phyloP scores from a whole-genome alignment of 2,329 filamentous ascomycete genomes.

The Beauveria caledonica region DNA sequence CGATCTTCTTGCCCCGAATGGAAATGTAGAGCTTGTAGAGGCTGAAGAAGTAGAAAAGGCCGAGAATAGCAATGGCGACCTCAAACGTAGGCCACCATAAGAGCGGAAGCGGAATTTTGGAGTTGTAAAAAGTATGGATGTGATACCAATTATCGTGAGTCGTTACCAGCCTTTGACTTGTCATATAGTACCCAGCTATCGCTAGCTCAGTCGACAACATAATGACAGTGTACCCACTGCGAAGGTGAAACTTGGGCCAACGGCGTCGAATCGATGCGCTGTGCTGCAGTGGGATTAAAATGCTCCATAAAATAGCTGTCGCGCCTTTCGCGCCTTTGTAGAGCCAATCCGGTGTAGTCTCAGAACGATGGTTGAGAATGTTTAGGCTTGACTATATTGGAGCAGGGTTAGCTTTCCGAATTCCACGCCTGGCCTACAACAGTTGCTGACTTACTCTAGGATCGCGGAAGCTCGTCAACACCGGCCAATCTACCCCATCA shows the following conservation, averaged over 20 bases:
- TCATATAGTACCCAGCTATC: not conserved
- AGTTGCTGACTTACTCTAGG: not conserved
- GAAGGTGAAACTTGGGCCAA: not conserved
- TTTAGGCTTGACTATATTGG: not conserved
- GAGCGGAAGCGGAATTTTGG: not conserved
- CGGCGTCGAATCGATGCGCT: not conserved
- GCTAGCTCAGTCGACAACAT: not conserved
- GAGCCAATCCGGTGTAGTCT: not conserved
- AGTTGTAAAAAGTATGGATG: not conserved
- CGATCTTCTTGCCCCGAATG: not conserved
- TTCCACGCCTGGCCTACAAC: not conserved
- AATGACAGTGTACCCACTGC: not conserved
- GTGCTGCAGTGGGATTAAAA: not conserved
- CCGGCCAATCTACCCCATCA: not conserved
- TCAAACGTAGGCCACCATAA: not conserved
- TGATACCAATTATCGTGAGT: not conserved
- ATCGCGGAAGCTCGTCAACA: not conserved
- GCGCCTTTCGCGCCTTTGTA: slow-evolving; percentile 1
- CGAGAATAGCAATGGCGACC: not conserved
- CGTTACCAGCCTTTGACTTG: not conserved
- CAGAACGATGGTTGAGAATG: not conserved
- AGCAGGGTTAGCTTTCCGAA: not conserved
- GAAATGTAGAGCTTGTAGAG: not conserved
- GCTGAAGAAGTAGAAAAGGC: not conserved
- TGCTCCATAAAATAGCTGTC: not conserved